Conservation (phyloP, 1,139 yeast genomes). For the Diutina siamensis region DNA sequence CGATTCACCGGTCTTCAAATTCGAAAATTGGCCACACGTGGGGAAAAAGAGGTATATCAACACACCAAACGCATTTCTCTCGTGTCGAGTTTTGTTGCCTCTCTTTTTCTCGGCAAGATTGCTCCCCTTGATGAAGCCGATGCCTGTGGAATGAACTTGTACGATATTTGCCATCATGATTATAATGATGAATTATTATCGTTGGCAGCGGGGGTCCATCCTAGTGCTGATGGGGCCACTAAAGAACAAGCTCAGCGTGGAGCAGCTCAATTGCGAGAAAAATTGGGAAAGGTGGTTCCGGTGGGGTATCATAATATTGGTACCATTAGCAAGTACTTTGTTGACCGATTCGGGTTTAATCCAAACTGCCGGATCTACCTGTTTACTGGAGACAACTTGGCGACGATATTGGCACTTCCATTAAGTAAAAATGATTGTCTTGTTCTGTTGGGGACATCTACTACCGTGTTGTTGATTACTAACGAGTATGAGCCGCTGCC, state of each 20-base stretch:
- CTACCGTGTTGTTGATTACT: constrained; percentile 76
- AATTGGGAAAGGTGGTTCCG: constrained; percentile 42
- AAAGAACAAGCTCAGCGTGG: constrained; percentile 17
- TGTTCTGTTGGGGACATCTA: constrained; percentile 79
- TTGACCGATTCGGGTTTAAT: constrained; percentile 49
- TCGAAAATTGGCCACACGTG: constrained; percentile 47
- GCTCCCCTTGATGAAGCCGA: constrained; percentile 70
- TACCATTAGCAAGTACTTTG: constrained; percentile 46
- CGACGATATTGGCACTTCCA: constrained; percentile 78
- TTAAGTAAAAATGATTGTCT: constrained; percentile 65
- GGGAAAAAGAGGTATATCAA: constrained; percentile 36
- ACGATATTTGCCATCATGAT: constrained; percentile 45
- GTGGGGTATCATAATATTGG: constrained; percentile 33
- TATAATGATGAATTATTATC: constrained; percentile 46
- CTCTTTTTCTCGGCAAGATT: constrained; percentile 54
- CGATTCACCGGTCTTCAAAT: constrained; percentile 89
- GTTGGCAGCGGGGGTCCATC: constrained; percentile 30
- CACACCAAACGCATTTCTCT: constrained; percentile 55
- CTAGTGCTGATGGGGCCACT: constrained; percentile 9
- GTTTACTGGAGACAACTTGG: constrained; percentile 86
- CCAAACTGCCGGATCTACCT: constrained; percentile 45
- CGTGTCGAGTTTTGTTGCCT: constrained; percentile 70
- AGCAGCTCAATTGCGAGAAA: constrained; percentile 27
- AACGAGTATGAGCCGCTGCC: constrained; percentile 69
- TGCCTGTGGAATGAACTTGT: constrained; percentile 86